Conservation (phyloP, 805 yeast genomes). For the Candida namnaoensis region DNA sequence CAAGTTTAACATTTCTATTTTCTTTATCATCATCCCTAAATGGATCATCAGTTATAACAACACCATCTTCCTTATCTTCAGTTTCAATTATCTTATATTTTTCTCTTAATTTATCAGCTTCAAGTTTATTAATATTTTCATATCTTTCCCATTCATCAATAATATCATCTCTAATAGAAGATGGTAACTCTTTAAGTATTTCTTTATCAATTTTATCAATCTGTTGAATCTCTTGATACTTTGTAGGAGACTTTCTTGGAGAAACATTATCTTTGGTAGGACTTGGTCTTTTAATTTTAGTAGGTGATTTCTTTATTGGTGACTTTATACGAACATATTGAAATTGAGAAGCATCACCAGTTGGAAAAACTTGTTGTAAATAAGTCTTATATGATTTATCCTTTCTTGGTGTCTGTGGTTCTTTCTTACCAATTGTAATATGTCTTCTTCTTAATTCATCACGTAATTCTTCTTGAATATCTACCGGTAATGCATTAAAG, state of each 20-base stretch:
- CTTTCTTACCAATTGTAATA: constrained; percentile 11
- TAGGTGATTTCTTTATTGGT: constrained; percentile 7
- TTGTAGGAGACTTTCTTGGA: neutral
- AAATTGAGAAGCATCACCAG: constrained; percentile 2
- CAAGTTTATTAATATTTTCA: constrained; percentile 5
- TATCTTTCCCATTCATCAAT: constrained; percentile 12
- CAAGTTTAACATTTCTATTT: neutral
- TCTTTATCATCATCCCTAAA: neutral
- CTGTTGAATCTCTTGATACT: neutral
- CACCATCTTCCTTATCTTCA: constrained; percentile 1
- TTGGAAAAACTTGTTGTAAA: constrained; percentile 14
- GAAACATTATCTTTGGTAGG: neutral
- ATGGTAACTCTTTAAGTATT: constrained; percentile 16
- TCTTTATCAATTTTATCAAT: constrained; percentile 8
- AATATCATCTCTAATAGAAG: constrained; percentile 8
- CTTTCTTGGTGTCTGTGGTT: constrained; percentile 13
- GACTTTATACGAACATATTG: constrained; percentile 11
- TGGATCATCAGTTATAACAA: neutral
- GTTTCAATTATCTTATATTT: neutral
- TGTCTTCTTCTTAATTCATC: constrained; percentile 39
- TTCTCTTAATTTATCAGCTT: constrained; percentile 7
- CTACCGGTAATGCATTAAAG: constrained; percentile 54
- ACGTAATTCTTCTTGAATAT: constrained; percentile 54
- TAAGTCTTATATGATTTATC: constrained; percentile 6
- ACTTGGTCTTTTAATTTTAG: neutral